Evolutionary conservation across 2,329 filamentous ascomycete species (phyloP).

Genomic region (Thielaviopsis ethacetica): DNA sequence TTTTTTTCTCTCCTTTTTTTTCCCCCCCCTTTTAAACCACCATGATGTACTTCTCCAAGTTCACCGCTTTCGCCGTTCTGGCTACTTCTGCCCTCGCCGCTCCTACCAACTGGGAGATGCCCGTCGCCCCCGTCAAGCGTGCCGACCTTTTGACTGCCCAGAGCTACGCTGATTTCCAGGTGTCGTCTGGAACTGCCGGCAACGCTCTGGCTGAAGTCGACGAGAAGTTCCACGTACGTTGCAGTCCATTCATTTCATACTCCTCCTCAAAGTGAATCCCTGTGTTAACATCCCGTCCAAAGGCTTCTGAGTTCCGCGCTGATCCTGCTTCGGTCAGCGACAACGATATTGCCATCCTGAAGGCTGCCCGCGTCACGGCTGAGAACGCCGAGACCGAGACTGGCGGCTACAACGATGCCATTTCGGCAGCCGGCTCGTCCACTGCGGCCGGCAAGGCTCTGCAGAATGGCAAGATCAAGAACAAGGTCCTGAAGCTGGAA

Average conservation of each 20-base stretch:
- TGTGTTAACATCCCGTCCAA: neutral
- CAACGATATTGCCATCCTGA: conserved; percentile 33
- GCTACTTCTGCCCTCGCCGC: conserved; percentile 21
- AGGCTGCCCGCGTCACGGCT: conserved; percentile 30
- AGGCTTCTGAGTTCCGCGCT: conserved; percentile 22
- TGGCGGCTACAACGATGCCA: conserved; percentile 35
- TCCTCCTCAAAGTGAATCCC: no score
- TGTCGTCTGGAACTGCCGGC: conserved; percentile 34
- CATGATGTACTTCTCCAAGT: conserved; percentile 23
- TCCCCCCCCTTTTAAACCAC: neutral
- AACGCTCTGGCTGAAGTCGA: conserved; percentile 37
- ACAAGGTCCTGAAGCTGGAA: conserved; percentile 42
- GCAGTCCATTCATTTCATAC: neutral
- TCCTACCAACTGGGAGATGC: conserved; percentile 21
- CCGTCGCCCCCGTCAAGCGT: conserved; percentile 13
- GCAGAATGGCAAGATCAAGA: conserved; percentile 38
- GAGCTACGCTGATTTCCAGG: conserved; percentile 26
- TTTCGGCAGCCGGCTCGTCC: conserved; percentile 25
- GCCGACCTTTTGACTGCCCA: conserved; percentile 18
- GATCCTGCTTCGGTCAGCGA: conserved; percentile 30
- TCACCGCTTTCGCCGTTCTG: conserved; percentile 22
- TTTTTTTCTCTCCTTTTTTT: neutral
- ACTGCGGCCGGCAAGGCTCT: conserved; percentile 27
- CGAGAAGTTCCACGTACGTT: conserved; percentile 34
- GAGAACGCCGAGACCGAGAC: conserved; percentile 35